A percentile compares a stretch with the other conserved stretches of the same genome.
These are phyloP conservation scores for Phaeosphaeria sp. DNA, from an alignment of 2,329 filamentous ascomycete species.

Conservation along the genomic window DNA sequence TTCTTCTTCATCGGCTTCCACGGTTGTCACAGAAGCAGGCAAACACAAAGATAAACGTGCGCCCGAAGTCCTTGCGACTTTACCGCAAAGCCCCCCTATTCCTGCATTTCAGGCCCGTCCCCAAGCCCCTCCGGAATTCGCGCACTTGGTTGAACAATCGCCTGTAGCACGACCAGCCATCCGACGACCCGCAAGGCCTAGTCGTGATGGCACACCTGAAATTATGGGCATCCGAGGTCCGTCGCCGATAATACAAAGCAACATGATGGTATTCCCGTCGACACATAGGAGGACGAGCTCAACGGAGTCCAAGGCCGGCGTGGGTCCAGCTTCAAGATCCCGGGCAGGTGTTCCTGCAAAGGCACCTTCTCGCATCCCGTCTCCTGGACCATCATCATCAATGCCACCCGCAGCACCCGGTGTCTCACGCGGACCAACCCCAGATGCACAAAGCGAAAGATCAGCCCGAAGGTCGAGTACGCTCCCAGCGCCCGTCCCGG, in stretches of 20 bases:
- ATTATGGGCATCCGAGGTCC: constrained; percentile 54
- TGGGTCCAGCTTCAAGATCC: constrained; percentile 21
- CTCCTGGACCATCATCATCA: constrained; percentile 45
- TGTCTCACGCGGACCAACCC: constrained; percentile 43
- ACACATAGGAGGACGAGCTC: constrained; percentile 61
- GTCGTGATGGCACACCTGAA: constrained; percentile 54
- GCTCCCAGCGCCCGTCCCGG: constrained; percentile 54
- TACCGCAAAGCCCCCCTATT: constrained; percentile 62
- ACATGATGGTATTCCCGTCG: constrained; percentile 57
- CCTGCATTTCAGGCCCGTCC: constrained; percentile 17
- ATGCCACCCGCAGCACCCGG: constrained; percentile 31
- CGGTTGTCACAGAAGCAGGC: constrained; percentile 63
- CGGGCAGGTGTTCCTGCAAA: constrained; percentile 37
- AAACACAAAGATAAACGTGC: constrained; percentile 52
- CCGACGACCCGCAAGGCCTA: constrained; percentile 55
- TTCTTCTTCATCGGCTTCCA: constrained; percentile 76
- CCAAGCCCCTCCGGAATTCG: constrained; percentile 48
- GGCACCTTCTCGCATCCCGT: constrained; percentile 47
- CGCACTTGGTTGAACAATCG: constrained; percentile 69
- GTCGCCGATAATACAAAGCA: constrained; percentile 64
- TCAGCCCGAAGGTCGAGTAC: constrained; percentile 42
- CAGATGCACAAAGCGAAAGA: constrained; percentile 49
- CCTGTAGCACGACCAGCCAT: constrained; percentile 54
- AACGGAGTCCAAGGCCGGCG: constrained; percentile 48
- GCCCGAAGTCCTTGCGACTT: constrained; percentile 29